These are phyloP conservation scores for Blastocystis sp. DNA, from an alignment of 352 stramenopile species.

Conservation along the genomic window DNA sequence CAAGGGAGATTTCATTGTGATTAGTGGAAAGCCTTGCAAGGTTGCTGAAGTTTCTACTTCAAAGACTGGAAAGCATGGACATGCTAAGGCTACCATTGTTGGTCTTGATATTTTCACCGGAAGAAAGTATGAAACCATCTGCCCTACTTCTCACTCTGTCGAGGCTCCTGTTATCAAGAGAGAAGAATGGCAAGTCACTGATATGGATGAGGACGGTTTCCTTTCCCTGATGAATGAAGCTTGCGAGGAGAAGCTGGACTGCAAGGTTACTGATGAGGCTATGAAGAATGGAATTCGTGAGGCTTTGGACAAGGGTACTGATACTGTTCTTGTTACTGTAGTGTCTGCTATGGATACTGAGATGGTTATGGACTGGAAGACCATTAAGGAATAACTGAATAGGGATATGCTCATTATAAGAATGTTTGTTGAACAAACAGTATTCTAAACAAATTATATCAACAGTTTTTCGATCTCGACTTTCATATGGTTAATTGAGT, in stretches of 20 bases:
- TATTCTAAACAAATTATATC: conserved; percentile 81
- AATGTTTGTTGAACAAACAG: not conserved
- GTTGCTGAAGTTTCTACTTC: conserved; percentile 91
- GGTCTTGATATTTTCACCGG: conserved; percentile 99
- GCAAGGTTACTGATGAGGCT: conserved; percentile 88
- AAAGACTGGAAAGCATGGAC: conserved; percentile 99
- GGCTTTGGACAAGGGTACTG: conserved; percentile 85
- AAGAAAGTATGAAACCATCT: conserved; percentile 99
- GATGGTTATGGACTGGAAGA: conserved; percentile 93
- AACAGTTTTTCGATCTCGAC: conserved; percentile 99
- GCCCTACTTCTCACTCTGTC: conserved; percentile 95
- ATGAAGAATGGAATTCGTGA: conserved; percentile 91
- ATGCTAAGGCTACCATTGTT: conserved; percentile 99
- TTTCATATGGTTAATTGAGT: conserved; percentile 97
- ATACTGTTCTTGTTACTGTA: conserved; percentile 89
- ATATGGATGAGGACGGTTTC: conserved; percentile 96
- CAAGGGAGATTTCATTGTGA: conserved; percentile 98
- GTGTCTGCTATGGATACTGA: conserved; percentile 92
- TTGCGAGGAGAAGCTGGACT: conserved; percentile 91
- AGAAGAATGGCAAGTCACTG: conserved; percentile 92
- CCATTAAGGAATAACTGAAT: conserved; percentile 61
- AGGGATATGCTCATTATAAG: not conserved
- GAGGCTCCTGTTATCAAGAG: conserved; percentile 92
- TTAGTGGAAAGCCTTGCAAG: conserved; percentile 99
- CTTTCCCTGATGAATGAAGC: conserved; percentile 94